Base-by-base conservation (phyloP, 345 rosid genomes). In the Murraya paniculata region DNA sequence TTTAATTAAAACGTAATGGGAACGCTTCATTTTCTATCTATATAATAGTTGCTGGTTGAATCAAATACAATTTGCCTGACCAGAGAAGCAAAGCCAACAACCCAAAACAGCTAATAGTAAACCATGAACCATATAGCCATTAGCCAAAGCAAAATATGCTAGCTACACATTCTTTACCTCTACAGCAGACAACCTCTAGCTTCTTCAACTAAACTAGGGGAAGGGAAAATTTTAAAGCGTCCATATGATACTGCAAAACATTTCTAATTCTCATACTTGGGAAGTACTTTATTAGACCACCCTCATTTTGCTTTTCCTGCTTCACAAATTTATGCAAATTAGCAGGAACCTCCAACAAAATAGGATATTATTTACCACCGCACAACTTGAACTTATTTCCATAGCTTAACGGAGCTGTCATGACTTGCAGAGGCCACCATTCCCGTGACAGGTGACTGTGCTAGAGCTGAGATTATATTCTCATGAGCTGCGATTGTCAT, bases 351-450 rank as follows among this genome's bases (percentile, higher is more conserved):
- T 7, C n/a, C 59, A 41, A 36, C 48, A 30, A 30, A 27, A 10
- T 30, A 22, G 61, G 57, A n/a, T 21, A 14, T 25, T 38, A 10
- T 45, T 58, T 64, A 64, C 41, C 11, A 25, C 50, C 35, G 6
- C 9, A 45, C 11, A 19, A 24, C 45, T 19, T 24, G 45, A 70
- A 60, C 39, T 82, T 78, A 91, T 78, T 91, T 90, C 93, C 93
- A 90, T 28, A 87, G 78, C 85, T 91, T 91, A 7, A 90, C 91
- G 0, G 90, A 88, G 78, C 82, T 69, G 83, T 91, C 92, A 24
- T 90, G 90, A 68, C 93, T 91, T 19, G 92, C 92, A 2, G 95
- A 90, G 14, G 95, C 95, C 36, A 91, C 86, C 88, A 87, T 82
- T 72, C 89, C 86, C 3, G 74, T 77, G 31, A 79, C 81, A 1